Evolutionary conservation across 2,329 filamentous ascomycete genomes (phyloP).

Genomic region (Chaetomium globosum): DNA sequence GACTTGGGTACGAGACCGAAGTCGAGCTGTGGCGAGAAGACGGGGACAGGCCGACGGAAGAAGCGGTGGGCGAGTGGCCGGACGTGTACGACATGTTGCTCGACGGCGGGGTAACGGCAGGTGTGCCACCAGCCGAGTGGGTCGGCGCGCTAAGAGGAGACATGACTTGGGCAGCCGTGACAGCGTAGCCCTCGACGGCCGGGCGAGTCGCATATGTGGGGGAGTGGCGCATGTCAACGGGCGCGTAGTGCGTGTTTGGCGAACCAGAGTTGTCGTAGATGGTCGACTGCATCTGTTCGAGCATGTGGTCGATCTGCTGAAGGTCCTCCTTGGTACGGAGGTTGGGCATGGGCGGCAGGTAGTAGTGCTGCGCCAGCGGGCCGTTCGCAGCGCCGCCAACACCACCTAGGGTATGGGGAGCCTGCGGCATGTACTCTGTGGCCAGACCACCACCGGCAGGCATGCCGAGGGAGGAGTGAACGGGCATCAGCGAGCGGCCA

Average conservation of each 20-base stretch:
- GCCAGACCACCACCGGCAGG: conserved; percentile 54
- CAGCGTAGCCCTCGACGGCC: conserved; percentile 42
- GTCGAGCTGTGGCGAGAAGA: conserved; percentile 63
- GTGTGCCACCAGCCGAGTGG: conserved; percentile 65
- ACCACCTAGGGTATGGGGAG: conserved; percentile 52
- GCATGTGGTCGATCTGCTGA: conserved; percentile 88
- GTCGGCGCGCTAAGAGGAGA: conserved; percentile 63
- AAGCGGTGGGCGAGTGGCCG: conserved; percentile 72
- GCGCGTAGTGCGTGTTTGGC: conserved; percentile 75
- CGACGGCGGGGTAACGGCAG: conserved; percentile 74
- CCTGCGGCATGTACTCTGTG: conserved; percentile 57
- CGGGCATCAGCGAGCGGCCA: conserved; percentile 80
- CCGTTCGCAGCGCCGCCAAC: conserved; percentile 58
- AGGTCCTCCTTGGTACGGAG: conserved; percentile 92
- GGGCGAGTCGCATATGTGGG: conserved; percentile 40
- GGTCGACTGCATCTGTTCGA: conserved; percentile 94
- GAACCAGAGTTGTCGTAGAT: conserved; percentile 91
- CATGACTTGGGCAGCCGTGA: conserved; percentile 59
- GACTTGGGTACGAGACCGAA: conserved; percentile 72
- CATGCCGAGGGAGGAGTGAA: conserved; percentile 71
- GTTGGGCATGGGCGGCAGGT: conserved; percentile 82
- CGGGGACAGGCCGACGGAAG: conserved; percentile 70
- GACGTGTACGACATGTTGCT: conserved; percentile 77
- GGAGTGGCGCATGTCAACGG: conserved; percentile 59
- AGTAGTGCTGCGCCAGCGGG: conserved; percentile 77